Evolutionary conservation across 371 early-diverging fungal species (phyloP), one percentile per base, ranked within the genome.

Genomic region (Parasitella parasitica): DNA sequence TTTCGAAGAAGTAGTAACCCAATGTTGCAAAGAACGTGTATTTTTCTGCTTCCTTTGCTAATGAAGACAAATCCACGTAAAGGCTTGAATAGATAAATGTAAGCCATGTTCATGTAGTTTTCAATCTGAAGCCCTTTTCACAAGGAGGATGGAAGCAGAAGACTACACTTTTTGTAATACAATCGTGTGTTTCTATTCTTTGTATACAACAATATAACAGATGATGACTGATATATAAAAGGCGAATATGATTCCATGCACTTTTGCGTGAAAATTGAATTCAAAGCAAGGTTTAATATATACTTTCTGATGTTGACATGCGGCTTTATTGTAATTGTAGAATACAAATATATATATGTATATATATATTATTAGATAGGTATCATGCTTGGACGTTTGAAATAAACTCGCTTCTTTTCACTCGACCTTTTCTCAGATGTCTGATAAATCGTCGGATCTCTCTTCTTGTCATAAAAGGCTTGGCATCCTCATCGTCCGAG

Each of bases 71-170:
- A 46, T 22, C 11, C 8, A 24, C 20, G n/a, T 24, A 13, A 24
- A 20, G 46, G 46, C 46, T 46, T 46, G 46, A 46, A 46, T 46
- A 13, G 18, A 46, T 46, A 46, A 13, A 46, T 46, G 46, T 46
- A 46, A 46, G 46, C 46, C 46, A 46, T 24, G 24, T 24, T 22
- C 20, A 46, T 46, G 46, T 46, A 46, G 46, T 46, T 46, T 46
- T 46, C 46, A 46, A 46, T 46, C 46, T 46, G 46, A 46, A 46
- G 46, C 22, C 46, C 46, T 46, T 46, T 46, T 46, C 46, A 46
- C 46, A 46, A 46, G 46, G 46, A 46, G 46, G 46, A 24, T 22
- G 11, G 46, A 46, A 13, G 12, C 9, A 18, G 13, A 6, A 20
- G 24, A 24, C 22, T 46, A 24, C 12, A 8, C 13, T 8, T 20